Conservation (phyloP, 352 stramenopile genomes). For the Pythium dissotocum region DNA sequence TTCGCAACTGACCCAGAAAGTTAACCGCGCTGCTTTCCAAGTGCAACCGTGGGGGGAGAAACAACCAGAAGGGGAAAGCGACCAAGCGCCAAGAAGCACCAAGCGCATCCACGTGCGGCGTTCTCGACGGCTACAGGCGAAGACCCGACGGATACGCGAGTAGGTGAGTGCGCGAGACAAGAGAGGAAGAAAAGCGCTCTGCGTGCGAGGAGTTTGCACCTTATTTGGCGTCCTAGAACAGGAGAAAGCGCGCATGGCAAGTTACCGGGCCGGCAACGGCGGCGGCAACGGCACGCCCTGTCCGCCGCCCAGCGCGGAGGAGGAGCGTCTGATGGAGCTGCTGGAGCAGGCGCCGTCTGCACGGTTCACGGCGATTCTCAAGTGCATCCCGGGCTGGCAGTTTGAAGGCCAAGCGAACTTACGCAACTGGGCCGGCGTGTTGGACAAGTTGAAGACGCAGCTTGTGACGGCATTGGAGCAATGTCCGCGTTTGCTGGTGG, state of each 20-base stretch:
- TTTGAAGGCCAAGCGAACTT: conserved; percentile 82
- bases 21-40: conserved; percentile 8
- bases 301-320: conserved; percentile 43
- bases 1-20: conserved; percentile 4
- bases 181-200: neutral
- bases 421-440: conserved; percentile 61
- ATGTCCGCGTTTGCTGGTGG: conserved; percentile 47
- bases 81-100: neutral
- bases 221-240: neutral
- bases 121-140: neutral
- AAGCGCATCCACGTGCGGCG: conserved; percentile 1
- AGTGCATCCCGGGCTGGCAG: conserved; percentile 72
- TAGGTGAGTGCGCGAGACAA: neutral
- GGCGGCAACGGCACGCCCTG: conserved; percentile 12
- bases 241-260: conserved; percentile 11
- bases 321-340: conserved; percentile 65
- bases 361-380: conserved; percentile 57
- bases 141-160: neutral
- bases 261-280: conserved; percentile 4
- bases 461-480: conserved; percentile 45
- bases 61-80: conserved; percentile 5
- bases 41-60: conserved; percentile 23
- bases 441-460: conserved; percentile 55
- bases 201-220: neutral
- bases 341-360: conserved; percentile 47